Evolutionary conservation across 1,284 basidiomycete species (phyloP), one percentile per base, ranked within the genome.

Genomic region (Heterobasidion irregulare): DNA sequence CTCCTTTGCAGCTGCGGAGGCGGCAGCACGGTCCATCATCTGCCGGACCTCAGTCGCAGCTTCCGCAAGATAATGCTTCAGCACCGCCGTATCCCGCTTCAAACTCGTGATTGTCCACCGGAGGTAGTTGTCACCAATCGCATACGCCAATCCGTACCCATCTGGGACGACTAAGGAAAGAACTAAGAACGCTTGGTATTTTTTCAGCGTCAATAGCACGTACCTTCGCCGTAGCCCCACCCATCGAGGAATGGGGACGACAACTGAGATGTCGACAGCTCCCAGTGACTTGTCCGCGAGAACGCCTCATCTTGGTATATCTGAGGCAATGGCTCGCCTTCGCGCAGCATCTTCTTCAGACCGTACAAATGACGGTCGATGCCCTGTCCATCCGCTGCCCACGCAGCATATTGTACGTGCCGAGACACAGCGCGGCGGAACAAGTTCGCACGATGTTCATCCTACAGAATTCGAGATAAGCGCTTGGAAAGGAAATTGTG

Each of bases 181-280:
- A 35, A 50, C 43, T 53, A 12, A 8, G 44, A 19, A 33, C 33
- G 38, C 35, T 32, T 46, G 13, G 36, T 16, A 46, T 32, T 9
- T 50, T 47, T 44, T 56, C 13, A 41, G 50, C 53, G 34, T 56
- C n/a, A 57, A 33, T 8, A 50, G 12, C 51, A 58, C 81, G 59
- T 57, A 91, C 89, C 92, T 80, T 98, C 93, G 10, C 95, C 95
- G 68, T 96, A 98, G 35, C 96, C 96, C 95, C 96, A 98, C 41
- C 94, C 94, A 63, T 95, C 91, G 51, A 99, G 77, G 69, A 81
- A 93, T 58, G 81, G 80, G 53, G 84, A 88, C 53, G 86, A 89
- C 60, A 99, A 76, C 70, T 98, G 91, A 62, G 86, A 90, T 5
- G 96, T 99, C 49, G 87, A 92, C 61, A 99, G 73, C 70, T 94